These are phyloP conservation scores for Schwanniomyces sp. DNA, from an alignment of 805 yeast species.

Conservation along the genomic window DNA sequence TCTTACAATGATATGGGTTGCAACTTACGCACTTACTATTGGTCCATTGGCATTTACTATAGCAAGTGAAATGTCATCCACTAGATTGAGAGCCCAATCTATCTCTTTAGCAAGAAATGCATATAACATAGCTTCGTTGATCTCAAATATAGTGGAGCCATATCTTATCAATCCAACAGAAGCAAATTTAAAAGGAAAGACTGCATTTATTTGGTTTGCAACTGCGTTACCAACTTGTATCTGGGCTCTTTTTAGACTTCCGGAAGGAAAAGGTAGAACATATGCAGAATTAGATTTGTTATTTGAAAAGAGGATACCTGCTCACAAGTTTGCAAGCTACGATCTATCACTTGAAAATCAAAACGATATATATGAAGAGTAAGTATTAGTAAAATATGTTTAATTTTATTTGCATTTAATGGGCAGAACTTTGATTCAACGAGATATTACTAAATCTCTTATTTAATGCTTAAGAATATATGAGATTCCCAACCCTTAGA, in stretches of 20 bases:
- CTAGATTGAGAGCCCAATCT: slow-evolving; percentile 40
- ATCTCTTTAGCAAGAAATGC: slow-evolving; percentile 34
- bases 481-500: too few species aligned
- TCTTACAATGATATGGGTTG: slow-evolving; percentile 18
- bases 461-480: too few species aligned
- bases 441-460: too few species aligned
- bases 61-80: slow-evolving; percentile 43
- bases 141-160: slow-evolving; percentile 41
- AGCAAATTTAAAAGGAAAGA: slow-evolving; percentile 50
- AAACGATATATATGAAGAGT: not conserved
- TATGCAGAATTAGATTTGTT: slow-evolving; percentile 34
- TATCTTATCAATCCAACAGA: slow-evolving; percentile 49
- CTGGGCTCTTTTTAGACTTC: slow-evolving; percentile 24
- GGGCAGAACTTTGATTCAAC: too few species aligned
- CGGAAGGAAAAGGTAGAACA: slow-evolving; percentile 41
- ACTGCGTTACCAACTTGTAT: slow-evolving; percentile 16
- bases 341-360: not conserved
- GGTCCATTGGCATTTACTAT: slow-evolving; percentile 31
- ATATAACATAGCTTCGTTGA: slow-evolving; percentile 27
- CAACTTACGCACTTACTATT: slow-evolving; percentile 33
- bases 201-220: slow-evolving; percentile 49
- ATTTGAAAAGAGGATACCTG: slow-evolving; percentile 23
- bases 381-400: not conserved
- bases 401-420: not conserved
- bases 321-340: slow-evolving; percentile 14